phyloP scores from a whole-genome alignment of 2,329 filamentous ascomycete genomes.

The Balansia obtecta region DNA sequence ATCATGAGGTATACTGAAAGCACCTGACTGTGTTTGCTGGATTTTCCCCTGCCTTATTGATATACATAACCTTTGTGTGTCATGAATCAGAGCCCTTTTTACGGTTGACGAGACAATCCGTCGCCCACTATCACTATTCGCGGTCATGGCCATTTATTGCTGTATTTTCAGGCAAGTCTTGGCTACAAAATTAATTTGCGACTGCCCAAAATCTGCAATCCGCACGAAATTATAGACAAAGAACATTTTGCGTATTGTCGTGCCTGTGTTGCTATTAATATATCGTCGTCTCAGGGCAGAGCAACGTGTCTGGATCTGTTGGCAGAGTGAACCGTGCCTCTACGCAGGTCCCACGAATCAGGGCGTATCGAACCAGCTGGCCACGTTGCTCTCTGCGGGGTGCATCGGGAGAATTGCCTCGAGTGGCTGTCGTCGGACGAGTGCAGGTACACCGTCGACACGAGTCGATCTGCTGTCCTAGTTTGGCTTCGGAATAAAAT shows the following conservation, averaged over 20 bases:
- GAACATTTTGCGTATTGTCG: not conserved
- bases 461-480: not conserved
- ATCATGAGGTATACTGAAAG: too few relatives aligned
- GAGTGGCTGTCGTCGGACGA: not conserved
- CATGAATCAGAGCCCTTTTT: too few relatives aligned
- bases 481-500: too few relatives aligned
- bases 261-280: not conserved
- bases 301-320: not conserved
- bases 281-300: not conserved
- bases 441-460: not conserved
- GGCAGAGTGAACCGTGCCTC: not conserved
- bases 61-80: too few relatives aligned
- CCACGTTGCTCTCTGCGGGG: conserved; percentile 4
- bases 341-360: not conserved
- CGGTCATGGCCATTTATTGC: not conserved
- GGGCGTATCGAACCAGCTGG: not conserved
- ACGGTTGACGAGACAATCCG: too few relatives aligned
- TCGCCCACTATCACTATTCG: not conserved
- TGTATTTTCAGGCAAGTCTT: not conserved
- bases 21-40: too few relatives aligned
- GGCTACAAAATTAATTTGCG: not conserved
- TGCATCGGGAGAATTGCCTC: not conserved
- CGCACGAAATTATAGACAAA: not conserved
- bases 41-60: too few relatives aligned
- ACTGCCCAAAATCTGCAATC: too few relatives aligned